Base-by-base conservation (phyloP, 129 eudicot genomes). In the Escallonia herrerae region DNA sequence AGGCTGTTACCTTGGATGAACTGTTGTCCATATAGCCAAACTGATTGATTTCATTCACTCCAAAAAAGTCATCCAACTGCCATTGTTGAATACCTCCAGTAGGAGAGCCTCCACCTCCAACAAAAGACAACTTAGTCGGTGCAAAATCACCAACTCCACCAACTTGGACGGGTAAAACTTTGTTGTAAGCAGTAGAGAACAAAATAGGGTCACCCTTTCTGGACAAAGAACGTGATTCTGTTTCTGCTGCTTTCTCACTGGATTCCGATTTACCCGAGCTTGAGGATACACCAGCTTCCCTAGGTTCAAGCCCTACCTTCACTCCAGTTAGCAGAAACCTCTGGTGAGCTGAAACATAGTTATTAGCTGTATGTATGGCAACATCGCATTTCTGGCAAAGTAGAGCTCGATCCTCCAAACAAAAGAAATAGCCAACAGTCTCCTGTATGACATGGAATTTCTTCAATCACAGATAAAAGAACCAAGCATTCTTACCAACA, bases 291-390 rank as follows among this genome's bases (percentile, higher is more conserved):
- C 77, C 95, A 12, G 71, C 64, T 77, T 67, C 62, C 55, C 7
- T 53, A 53, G 22, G 41, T 49, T 84, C 90, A 15, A 86, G 95
- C 7, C 96, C 98, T 46, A 88, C 96, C 69, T 78, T 83, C 52
- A 93, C 91, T 80, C 98, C 98, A 1, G 98, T 88, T 12, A 93
- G 95, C 67, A 93, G 82, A 80, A 88, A 93, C 72, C 96, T 81
- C 61, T 86, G 91, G 68, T 93, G 98, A 5, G 75, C 82, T 22
- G 91, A 75, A 60, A 93, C 96, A 55, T 57, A 75, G 37, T 74
- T 7, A 71, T 93, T 93, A 37, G 81, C 85, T 1, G 83, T 83
- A 68, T 93, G 98, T 68, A 93, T 84, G 13, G 96, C 86, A 12
- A 93, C 80, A 72, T 93, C 98, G 59, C 98, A 93, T 58, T 85